Evolutionary conservation across 108 stramenopile species (phyloP), one percentile per base, ranked within the genome.

Genomic region (Pseudonitzschia pungens): DNA sequence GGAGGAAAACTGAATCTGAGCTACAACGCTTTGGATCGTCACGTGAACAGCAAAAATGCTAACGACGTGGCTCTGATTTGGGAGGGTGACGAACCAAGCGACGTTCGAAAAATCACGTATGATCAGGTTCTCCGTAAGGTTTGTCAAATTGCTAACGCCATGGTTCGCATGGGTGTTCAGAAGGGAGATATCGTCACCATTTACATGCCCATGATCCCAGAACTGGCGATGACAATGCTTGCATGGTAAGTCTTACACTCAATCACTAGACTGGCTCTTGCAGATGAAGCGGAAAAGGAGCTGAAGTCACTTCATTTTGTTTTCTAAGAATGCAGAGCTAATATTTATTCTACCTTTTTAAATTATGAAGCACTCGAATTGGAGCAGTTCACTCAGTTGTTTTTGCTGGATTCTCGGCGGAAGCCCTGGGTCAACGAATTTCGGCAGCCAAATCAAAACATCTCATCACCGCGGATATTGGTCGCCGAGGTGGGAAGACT

Each of bases 131-230:
- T 80, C 52, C 73, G 62, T 44, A 81, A 88, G 64, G 92, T 95
- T 18, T 94, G 82, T 32, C 88, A 92, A 21, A 89, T 97, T 78
- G 60, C 98, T 26, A 98, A 99, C 85, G 97, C 96, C 26, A 82
- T 99, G 63, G 83, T 84, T 73, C 68, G 81, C 1, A 58, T 79
- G 65, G 97, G 96, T 11, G 92, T 93, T 6, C 56, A 72, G 68
- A 97, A 92, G 77, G 97, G 97, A 4, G 96, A 97, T 80, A 89
- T 96, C 56, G 98, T 99, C 24, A 99, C 96, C 53, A 82, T 99
- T 63, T 99, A 99, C 86, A 96, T 98, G 98, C 99, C 99, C 64
- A 99, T 99, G 99, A 93, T 98, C 27, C 97, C 97, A 12, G 96
- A 99, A 70, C 75, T 95, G 32, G 87, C 92, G 65, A 92, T 98